Percentiles rank a stretch among this genome's conserved stretches.
phyloP scores from a whole-genome alignment of 176 grass and related monocot species.

The Phragmites australis region DNA sequence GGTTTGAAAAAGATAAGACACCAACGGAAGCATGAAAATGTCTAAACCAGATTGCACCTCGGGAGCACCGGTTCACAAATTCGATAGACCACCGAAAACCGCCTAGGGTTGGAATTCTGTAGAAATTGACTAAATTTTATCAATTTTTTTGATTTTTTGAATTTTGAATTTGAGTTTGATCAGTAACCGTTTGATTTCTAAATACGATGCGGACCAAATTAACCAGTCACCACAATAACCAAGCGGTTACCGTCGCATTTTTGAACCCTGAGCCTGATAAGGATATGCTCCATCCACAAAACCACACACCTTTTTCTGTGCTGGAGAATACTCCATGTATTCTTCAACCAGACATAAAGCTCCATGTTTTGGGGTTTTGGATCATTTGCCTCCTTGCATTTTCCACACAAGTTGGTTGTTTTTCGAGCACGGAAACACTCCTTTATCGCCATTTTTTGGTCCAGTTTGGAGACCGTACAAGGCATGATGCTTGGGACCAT shows the following conservation, averaged over 20 bases:
- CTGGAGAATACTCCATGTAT: constrained; percentile 2
- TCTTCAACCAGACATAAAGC: no score
- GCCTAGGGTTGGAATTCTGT: no score
- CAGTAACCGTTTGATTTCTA: no score
- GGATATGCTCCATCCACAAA: not conserved
- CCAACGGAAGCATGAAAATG: constrained; percentile 12
- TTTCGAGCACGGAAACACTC: not conserved
- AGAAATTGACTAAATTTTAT: no score
- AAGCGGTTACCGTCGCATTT: no score
- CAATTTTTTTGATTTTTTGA: no score
- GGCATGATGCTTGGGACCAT: constrained; percentile 23
- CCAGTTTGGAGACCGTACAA: not conserved
- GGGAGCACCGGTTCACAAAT: no score
- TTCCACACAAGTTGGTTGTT: not conserved
- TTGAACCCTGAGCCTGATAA: not conserved
- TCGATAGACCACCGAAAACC: no score
- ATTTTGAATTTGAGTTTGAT: no score
- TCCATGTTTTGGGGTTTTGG: not conserved
- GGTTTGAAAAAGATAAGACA: constrained; percentile 30
- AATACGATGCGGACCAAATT: no score
- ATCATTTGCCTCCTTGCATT: constrained; percentile 1
- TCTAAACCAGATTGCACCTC: constrained; percentile 53
- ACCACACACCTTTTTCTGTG: not conserved
- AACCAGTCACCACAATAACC: no score
- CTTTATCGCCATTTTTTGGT: not conserved